Conservation (phyloP, 306 rosid species). For the Glycine soja region DNA sequence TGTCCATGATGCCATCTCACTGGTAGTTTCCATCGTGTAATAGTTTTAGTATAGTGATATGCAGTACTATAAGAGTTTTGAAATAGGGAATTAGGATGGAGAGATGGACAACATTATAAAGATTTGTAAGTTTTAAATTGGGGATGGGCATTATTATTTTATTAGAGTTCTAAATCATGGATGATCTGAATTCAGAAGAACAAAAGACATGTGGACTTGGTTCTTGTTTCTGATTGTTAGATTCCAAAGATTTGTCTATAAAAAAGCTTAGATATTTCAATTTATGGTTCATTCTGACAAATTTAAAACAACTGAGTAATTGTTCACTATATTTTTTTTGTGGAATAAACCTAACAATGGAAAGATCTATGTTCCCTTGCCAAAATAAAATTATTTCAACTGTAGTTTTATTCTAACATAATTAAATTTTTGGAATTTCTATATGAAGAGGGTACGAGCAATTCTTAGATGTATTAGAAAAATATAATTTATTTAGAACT, state of each 20-base stretch:
- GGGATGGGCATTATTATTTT: conserved; percentile 11
- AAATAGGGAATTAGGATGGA: not conserved
- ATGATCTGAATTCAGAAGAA: conserved; percentile 27
- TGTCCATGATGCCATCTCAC: not conserved
- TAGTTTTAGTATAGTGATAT: conserved; percentile 7
- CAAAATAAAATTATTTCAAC: conserved; percentile 11
- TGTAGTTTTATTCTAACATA: conserved; percentile 7
- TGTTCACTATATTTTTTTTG: not conserved
- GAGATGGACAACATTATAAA: not conserved
- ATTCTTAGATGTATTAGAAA: conserved; percentile 35
- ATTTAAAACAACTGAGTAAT: not conserved
- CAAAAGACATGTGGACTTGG: not conserved
- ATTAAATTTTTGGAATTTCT: conserved; percentile 18
- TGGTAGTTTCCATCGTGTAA: conserved; percentile 19
- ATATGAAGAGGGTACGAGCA: conserved; percentile 21
- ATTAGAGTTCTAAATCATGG: not conserved
- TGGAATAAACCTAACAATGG: conserved; percentile 11
- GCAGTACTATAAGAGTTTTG: not conserved
- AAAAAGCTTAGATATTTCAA: conserved; percentile 20
- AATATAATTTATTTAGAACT: conserved; percentile 14
- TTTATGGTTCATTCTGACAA: conserved; percentile 22
- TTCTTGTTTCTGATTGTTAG: conserved; percentile 30
- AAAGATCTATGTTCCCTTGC: conserved; percentile 30
- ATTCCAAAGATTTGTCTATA: conserved; percentile 32
- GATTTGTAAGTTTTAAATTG: conserved; percentile 21